Evolutionary conservation across 179 eudicot species (phyloP).

Genomic region (Pouteria campechiana): DNA sequence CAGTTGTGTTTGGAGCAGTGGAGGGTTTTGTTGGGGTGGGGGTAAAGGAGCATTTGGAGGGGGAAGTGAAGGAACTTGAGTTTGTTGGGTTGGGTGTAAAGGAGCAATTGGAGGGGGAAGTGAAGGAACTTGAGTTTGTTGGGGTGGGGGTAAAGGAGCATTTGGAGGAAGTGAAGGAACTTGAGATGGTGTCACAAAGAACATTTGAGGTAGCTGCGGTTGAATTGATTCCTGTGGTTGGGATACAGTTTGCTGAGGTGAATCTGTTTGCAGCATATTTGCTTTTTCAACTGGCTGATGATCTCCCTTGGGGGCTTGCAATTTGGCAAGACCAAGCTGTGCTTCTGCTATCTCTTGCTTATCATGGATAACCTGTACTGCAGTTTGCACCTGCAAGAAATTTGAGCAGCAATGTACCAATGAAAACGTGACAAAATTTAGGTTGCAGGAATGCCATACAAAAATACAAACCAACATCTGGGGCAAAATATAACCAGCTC

Average conservation of each 20-base stretch:
- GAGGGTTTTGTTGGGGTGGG: constrained; percentile 39
- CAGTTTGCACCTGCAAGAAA: constrained; percentile 55
- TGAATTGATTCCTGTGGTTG: constrained; percentile 40
- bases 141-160: constrained; percentile 20
- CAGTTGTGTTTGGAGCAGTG: constrained; percentile 46
- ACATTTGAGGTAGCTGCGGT: constrained; percentile 28
- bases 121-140: constrained; percentile 15
- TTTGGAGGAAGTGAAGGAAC: constrained; percentile 27
- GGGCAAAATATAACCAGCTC: too few species aligned
- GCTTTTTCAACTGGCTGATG: constrained; percentile 31
- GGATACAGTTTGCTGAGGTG: constrained; percentile 26
- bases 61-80: constrained; percentile 33
- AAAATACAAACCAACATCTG: too few species aligned
- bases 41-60: constrained; percentile 47
- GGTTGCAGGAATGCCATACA: too few species aligned
- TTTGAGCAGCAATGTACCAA: too few species aligned
- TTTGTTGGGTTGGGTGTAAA: constrained; percentile 35
- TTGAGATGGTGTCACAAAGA: constrained; percentile 20
- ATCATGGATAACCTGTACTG: constrained; percentile 58
- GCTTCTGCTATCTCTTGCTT: constrained; percentile 78
- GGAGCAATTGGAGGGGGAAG: constrained; percentile 26
- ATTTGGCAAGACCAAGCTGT: constrained; percentile 50
- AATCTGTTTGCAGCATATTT: constrained; percentile 15
- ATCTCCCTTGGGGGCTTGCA: constrained; percentile 42
- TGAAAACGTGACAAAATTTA: too few species aligned